Conservation (phyloP, 495 filamentous ascomycete species). For the Durotheca rogersii region DNA sequence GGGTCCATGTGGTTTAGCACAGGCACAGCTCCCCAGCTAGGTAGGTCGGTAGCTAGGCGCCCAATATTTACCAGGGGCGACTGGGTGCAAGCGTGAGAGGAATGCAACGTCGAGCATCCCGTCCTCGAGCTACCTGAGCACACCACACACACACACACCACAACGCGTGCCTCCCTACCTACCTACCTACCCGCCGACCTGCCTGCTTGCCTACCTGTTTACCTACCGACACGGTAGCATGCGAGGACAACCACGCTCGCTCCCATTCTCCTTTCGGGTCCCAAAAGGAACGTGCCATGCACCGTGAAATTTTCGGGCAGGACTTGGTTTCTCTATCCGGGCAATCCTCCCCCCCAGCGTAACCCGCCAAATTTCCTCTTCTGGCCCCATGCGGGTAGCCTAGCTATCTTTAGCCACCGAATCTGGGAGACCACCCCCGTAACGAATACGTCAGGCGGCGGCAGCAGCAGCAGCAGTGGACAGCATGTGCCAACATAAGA, state of each 20-base stretch:
- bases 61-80: constrained; percentile 1
- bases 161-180: no score
- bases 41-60: background rate
- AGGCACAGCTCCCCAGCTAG: background rate
- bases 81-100: constrained; percentile 8
- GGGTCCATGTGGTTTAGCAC: background rate
- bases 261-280: constrained; percentile 17
- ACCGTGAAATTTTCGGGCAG: constrained; percentile 18
- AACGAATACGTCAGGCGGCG: constrained; percentile 2
- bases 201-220: no score
- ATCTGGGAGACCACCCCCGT: constrained; percentile 10
- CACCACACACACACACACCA: no score
- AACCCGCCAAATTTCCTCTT: constrained; percentile 21
- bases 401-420: constrained; percentile 24
- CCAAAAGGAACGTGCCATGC: constrained; percentile 4
- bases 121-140: no score
- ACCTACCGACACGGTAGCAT: no score
- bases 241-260: constrained; percentile 14
- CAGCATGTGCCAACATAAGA: no score
- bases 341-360: constrained; percentile 11
- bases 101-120: constrained; percentile 23
- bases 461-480: no score
- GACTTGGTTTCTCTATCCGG: constrained; percentile 9
- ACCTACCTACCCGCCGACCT: no score
- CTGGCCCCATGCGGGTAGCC: constrained; percentile 10